These are phyloP conservation scores for Leucosporidium creatinivorum DNA, from an alignment of 768 basidiomycete species.

Conservation along the genomic window DNA sequence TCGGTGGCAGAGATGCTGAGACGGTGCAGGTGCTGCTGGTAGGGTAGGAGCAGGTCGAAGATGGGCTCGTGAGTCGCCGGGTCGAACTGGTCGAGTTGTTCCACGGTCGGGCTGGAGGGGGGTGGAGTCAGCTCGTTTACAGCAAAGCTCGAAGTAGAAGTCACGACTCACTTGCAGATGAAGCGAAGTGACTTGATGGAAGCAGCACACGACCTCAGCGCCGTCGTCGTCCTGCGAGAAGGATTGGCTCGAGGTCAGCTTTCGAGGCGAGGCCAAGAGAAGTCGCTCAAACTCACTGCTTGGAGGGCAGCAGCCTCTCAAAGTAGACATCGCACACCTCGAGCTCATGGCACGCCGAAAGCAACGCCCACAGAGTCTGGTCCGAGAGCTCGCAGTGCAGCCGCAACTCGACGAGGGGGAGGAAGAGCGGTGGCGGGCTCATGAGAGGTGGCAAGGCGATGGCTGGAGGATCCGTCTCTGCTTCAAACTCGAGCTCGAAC, in stretches of 20 bases:
- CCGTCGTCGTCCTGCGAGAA: too few species aligned
- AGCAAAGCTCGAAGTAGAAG: background rate
- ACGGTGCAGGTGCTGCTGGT: background rate
- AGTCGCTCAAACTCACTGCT: background rate
- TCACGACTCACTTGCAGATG: background rate
- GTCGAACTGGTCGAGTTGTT: constrained; percentile 9
- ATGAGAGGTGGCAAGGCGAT: background rate
- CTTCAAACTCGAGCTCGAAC: too few species aligned
- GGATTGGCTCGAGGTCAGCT: background rate
- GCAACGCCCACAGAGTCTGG: background rate
- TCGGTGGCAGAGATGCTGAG: constrained; percentile 15
- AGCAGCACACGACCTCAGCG: too few species aligned
- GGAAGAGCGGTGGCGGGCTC: background rate
- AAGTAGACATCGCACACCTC: constrained; percentile 17
- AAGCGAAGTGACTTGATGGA: too few species aligned
- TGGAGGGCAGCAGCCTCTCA: background rate
- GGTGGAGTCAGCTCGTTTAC: background rate
- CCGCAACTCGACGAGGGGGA: background rate
- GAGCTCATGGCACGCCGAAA: background rate
- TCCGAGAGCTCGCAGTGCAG: background rate
- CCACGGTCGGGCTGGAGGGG: too few species aligned
- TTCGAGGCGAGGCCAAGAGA: background rate
- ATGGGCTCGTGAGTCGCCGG: background rate
- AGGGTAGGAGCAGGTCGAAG: constrained; percentile 12
- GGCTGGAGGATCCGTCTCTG: too few species aligned